Conservation (phyloP, 2,329 filamentous ascomycete genomes). For the Penicillium thymicola region DNA sequence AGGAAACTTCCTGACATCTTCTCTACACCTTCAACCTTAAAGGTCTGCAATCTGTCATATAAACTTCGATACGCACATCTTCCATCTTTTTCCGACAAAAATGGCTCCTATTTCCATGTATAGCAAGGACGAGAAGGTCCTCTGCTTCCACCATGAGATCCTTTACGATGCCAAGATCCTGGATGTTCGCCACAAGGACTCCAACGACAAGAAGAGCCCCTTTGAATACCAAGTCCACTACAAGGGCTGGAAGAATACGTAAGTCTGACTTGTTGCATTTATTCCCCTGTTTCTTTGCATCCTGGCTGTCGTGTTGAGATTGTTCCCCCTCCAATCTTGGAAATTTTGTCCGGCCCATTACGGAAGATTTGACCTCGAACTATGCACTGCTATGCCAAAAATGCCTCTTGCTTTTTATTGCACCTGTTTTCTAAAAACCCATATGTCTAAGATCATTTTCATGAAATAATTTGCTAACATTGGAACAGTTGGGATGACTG, state of each 20-base stretch:
- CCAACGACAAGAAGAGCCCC: conserved; percentile 66
- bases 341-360: not conserved
- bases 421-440: not conserved
- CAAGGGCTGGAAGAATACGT: conserved; percentile 99
- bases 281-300: not conserved
- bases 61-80: not conserved
- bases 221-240: conserved; percentile 94
- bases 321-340: not conserved
- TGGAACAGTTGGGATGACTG: conserved; percentile 85
- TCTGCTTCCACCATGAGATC: conserved; percentile 96
- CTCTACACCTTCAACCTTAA: not conserved
- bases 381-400: not conserved
- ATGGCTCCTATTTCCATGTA: conserved; percentile 63
- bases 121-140: conserved; percentile 79
- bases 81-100: conserved; percentile 39
- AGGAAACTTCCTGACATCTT: not conserved
- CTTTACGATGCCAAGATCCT: conserved; percentile 97
- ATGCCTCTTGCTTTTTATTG: not conserved
- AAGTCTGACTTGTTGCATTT: conserved; percentile 42
- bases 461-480: conserved; percentile 11
- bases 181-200: conserved; percentile 64
- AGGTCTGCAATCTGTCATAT: not conserved
- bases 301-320: not conserved
- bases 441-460: not conserved
- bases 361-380: not conserved